phyloP scores from a whole-genome alignment of 2,329 filamentous ascomycete genomes.

The Myriangium duriaei region DNA sequence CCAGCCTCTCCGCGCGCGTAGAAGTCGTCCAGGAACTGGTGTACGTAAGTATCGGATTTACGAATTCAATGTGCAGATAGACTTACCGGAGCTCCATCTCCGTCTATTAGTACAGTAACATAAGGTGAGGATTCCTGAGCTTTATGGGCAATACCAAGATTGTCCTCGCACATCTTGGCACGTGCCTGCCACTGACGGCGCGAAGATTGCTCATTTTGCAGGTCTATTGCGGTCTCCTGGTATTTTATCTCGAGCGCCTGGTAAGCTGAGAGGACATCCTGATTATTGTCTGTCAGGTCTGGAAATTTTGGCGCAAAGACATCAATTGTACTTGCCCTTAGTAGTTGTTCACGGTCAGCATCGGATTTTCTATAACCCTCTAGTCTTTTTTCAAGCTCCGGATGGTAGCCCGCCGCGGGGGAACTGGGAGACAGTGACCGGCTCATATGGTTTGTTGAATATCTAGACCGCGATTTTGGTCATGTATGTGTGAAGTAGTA shows the following conservation, averaged over 20 bases:
- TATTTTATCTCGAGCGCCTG: conserved; percentile 22
- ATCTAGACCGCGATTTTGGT: conserved; percentile 15
- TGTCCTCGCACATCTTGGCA: conserved; percentile 10
- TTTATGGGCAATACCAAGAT: neutral
- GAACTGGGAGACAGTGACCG: neutral
- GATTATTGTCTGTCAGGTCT: too few species aligned
- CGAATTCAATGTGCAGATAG: neutral
- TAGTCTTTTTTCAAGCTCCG: conserved; percentile 11
- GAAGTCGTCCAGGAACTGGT: conserved; percentile 33
- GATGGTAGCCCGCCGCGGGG: too few species aligned
- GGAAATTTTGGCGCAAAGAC: too few species aligned
- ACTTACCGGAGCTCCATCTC: conserved; percentile 36
- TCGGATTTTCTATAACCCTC: conserved; percentile 22
- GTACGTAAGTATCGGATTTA: neutral
- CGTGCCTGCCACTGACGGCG: conserved; percentile 24
- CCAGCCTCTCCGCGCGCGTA: conserved; percentile 30
- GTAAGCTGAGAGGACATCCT: conserved; percentile 21
- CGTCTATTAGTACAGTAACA: conserved; percentile 35
- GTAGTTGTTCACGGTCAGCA: conserved; percentile 15
- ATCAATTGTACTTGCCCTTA: too few species aligned
- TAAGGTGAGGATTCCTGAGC: conserved; percentile 27
- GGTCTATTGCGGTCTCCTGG: conserved; percentile 23
- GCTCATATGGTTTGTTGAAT: neutral
- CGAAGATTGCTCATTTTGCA: conserved; percentile 24
- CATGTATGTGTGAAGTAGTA: too few species aligned